Evolutionary conservation across 768 basidiomycete genomes (phyloP).

Genomic region (Hericium erinaceus): DNA sequence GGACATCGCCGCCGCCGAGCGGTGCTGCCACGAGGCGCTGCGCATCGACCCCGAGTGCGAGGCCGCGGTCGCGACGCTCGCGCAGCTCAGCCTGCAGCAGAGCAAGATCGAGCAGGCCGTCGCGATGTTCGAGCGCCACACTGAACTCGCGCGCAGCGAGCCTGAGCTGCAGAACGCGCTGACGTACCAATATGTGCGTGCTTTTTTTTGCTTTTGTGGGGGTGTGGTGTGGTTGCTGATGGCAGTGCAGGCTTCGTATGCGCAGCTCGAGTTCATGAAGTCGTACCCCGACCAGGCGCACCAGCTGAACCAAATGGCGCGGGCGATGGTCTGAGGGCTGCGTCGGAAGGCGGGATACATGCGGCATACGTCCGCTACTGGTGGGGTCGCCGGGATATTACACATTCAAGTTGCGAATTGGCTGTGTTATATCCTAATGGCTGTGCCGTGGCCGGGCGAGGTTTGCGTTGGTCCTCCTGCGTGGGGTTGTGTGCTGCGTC

Average conservation of each 20-base stretch:
- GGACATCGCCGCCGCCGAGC: constrained; percentile 74
- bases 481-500: not conserved
- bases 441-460: not conserved
- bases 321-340: constrained; percentile 23
- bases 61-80: constrained; percentile 91
- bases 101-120: constrained; percentile 81
- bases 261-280: constrained; percentile 76
- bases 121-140: constrained; percentile 77
- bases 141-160: constrained; percentile 83
- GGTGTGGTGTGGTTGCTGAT: not conserved
- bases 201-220: not conserved
- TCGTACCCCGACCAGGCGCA: constrained; percentile 80
- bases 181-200: constrained; percentile 68
- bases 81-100: constrained; percentile 88
- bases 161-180: constrained; percentile 73
- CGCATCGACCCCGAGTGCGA: constrained; percentile 89
- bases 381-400: not conserved
- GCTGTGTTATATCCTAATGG: not conserved
- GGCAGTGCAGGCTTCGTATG: constrained; percentile 53
- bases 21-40: constrained; percentile 82
- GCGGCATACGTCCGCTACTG: not conserved
- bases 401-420: too few relatives aligned
- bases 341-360: not conserved
- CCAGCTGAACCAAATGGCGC: constrained; percentile 46
- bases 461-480: not conserved